These are phyloP conservation scores for Magnolia officinalis DNA, from an alignment of 164 flowering plant species.

Conservation along the genomic window DNA sequence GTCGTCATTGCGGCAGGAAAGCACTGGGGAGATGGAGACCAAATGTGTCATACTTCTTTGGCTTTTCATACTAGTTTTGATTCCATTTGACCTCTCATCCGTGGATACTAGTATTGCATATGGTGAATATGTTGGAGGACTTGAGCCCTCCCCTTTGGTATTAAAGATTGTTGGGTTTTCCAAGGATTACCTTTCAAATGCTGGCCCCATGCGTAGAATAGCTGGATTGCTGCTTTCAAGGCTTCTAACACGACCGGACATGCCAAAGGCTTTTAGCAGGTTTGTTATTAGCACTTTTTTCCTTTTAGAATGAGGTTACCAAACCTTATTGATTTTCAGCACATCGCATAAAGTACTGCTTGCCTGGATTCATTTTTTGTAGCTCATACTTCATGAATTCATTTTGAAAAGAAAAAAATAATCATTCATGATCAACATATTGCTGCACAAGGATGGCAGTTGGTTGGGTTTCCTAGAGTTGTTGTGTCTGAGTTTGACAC, in stretches of 20 bases:
- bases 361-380: background rate
- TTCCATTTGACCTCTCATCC: slow-evolving; percentile 93
- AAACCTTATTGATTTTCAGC: background rate
- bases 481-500: no score
- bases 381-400: background rate
- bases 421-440: background rate
- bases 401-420: background rate
- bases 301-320: background rate
- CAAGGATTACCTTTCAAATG: slow-evolving; percentile 81
- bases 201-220: slow-evolving; percentile 91
- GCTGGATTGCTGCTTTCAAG: slow-evolving; percentile 77
- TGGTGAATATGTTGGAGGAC: slow-evolving; percentile 21
- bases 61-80: slow-evolving; percentile 90
- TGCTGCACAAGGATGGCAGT: background rate
- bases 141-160: slow-evolving; percentile 73
- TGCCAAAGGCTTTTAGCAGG: slow-evolving; percentile 79
- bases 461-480: no score
- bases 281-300: slow-evolving; percentile 15
- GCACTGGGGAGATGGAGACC: slow-evolving; percentile 97
- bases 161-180: slow-evolving; percentile 53
- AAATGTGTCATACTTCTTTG: slow-evolving; percentile 83
- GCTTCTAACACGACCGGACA: slow-evolving; percentile 95
- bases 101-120: slow-evolving; percentile 76
- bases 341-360: no score
- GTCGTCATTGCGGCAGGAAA: slow-evolving; percentile 74